A percentile compares a stretch with the other conserved stretches of the same genome.
phyloP scores from a whole-genome alignment of 805 yeast genomes.

The Danielia reshetovae region DNA sequence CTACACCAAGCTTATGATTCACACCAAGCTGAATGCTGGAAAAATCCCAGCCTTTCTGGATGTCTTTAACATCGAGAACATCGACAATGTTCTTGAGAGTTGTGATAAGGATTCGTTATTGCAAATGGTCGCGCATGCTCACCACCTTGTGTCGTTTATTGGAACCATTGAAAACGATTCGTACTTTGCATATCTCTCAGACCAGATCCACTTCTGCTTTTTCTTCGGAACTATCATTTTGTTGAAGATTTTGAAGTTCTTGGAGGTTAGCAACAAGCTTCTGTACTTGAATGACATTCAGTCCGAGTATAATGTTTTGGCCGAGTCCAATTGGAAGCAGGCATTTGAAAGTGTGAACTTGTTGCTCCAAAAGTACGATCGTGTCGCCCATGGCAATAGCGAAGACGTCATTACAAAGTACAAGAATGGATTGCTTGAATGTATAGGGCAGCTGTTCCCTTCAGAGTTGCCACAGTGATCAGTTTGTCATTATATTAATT shows the following conservation, averaged over 20 bases:
- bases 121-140: constrained; percentile 39
- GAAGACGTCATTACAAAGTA: constrained; percentile 31
- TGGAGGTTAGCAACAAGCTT: constrained; percentile 8
- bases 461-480: not conserved
- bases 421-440: constrained; percentile 18
- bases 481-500: not conserved
- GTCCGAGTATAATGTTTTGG: not conserved
- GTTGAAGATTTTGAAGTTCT: constrained; percentile 21
- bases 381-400: constrained; percentile 24
- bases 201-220: constrained; percentile 58
- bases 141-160: constrained; percentile 39
- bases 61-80: constrained; percentile 17
- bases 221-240: constrained; percentile 40
- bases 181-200: constrained; percentile 67
- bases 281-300: constrained; percentile 5
- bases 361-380: constrained; percentile 26
- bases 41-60: constrained; percentile 5
- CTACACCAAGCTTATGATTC: constrained; percentile 10
- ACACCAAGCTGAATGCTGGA: constrained; percentile 1
- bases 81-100: constrained; percentile 20
- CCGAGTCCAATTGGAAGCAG: constrained; percentile 4
- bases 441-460: constrained; percentile 9
- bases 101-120: constrained; percentile 26
- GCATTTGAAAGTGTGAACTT: constrained; percentile 14
- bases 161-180: constrained; percentile 43